A percentile compares a stretch with the other conserved stretches of the same genome.
phyloP scores from a whole-genome alignment of 352 stramenopile genomes.

The Globisporangium nunn region DNA sequence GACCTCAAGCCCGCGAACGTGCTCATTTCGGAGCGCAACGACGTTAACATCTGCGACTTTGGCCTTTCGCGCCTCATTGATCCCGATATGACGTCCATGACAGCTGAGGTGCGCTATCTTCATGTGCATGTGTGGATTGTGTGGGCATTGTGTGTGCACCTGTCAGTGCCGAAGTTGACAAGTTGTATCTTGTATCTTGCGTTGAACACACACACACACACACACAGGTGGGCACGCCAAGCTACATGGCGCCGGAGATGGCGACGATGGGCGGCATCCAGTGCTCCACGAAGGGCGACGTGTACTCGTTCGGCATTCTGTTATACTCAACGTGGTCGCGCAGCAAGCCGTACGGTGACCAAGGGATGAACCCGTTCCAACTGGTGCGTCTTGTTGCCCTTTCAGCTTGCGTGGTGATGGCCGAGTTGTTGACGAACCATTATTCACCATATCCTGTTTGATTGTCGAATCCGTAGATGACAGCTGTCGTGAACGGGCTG shows the following conservation, averaged over 20 bases:
- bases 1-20: slow-evolving; percentile 88
- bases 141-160: neutral
- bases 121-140: neutral
- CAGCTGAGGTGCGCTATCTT: slow-evolving; percentile 37
- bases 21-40: slow-evolving; percentile 84
- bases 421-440: neutral
- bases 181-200: neutral
- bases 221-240: slow-evolving; percentile 74
- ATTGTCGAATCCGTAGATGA: slow-evolving; percentile 46
- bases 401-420: neutral
- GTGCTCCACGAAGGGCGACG: slow-evolving; percentile 83
- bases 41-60: slow-evolving; percentile 94
- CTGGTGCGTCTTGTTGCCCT: slow-evolving; percentile 35
- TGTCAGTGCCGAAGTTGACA: neutral
- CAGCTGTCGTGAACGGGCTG: slow-evolving; percentile 78
- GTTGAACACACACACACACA: too few species aligned
- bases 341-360: slow-evolving; percentile 84
- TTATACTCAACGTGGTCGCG: slow-evolving; percentile 85
- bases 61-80: slow-evolving; percentile 86
- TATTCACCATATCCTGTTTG: too few species aligned
- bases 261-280: slow-evolving; percentile 84
- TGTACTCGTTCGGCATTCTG: slow-evolving; percentile 84
- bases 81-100: slow-evolving; percentile 82
- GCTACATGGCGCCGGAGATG: slow-evolving; percentile 90
- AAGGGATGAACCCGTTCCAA: slow-evolving; percentile 88